Percentiles rank a stretch among this genome's conserved stretches.
Evolutionary conservation across 805 yeast species (phyloP).

Genomic region (Candida boidinii): DNA sequence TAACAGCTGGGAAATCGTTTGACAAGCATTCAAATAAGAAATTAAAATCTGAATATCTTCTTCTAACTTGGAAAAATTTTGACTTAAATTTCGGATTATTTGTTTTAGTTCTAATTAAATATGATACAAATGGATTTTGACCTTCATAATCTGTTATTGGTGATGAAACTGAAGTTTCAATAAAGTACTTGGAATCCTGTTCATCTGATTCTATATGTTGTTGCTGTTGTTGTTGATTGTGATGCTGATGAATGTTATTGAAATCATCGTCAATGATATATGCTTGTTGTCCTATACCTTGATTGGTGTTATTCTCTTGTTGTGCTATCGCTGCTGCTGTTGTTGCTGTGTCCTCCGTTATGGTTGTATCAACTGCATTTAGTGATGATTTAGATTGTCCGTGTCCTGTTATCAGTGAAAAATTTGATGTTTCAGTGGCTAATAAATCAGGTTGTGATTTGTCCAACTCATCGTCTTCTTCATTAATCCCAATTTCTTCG

Average conservation of each 20-base stretch:
- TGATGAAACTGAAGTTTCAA: constrained; percentile 36
- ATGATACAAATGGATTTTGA: constrained; percentile 70
- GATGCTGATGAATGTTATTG: background rate
- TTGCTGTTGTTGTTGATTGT: background rate
- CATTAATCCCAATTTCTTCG: background rate
- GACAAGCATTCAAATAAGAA: constrained; percentile 64
- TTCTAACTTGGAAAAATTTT: constrained; percentile 43
- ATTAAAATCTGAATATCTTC: constrained; percentile 85
- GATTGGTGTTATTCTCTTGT: background rate
- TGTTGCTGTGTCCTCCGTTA: too few species aligned
- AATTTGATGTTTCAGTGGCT: too few species aligned
- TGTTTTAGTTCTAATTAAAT: constrained; percentile 55
- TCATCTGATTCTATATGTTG: background rate
- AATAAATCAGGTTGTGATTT: too few species aligned
- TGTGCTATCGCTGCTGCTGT: too few species aligned
- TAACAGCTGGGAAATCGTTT: constrained; percentile 75
- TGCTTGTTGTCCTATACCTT: background rate
- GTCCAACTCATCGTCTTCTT: background rate
- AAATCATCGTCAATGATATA: background rate
- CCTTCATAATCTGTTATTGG: constrained; percentile 70
- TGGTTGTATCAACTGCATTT: too few species aligned
- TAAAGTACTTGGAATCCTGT: constrained; percentile 14
- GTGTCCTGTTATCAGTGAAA: too few species aligned
- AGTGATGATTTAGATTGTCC: too few species aligned
- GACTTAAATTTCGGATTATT: constrained; percentile 49